A percentile compares a stretch with the other conserved stretches of the same genome.
These are phyloP conservation scores for Talaromyces sp. DNA, from an alignment of 2,329 filamentous ascomycete species.

Conservation along the genomic window DNA sequence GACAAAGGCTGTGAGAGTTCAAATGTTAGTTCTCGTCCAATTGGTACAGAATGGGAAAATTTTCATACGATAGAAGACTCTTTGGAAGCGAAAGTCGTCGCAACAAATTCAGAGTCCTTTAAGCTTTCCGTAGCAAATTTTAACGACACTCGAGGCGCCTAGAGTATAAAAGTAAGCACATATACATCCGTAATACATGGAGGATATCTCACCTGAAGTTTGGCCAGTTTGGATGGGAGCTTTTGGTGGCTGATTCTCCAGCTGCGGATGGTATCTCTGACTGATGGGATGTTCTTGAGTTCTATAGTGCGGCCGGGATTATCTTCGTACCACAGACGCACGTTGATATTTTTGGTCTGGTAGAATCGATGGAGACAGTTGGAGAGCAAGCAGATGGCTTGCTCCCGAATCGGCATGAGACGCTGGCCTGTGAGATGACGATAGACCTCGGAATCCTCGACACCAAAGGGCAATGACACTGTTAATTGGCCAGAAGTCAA, in stretches of 20 bases:
- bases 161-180: background rate
- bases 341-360: conserved; percentile 68
- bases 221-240: conserved; percentile 39
- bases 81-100: conserved; percentile 61
- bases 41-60: conserved; percentile 7
- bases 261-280: conserved; percentile 50
- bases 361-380: conserved; percentile 79
- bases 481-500: conserved; percentile 74
- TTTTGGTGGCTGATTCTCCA: conserved; percentile 68
- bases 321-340: conserved; percentile 80
- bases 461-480: conserved; percentile 79
- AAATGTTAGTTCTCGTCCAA: background rate
- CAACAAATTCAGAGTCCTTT: conserved; percentile 63
- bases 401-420: conserved; percentile 68
- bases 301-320: conserved; percentile 62
- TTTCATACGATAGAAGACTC: conserved; percentile 31
- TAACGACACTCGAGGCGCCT: conserved; percentile 26
- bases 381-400: conserved; percentile 71
- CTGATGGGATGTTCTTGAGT: conserved; percentile 51
- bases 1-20: conserved; percentile 40
- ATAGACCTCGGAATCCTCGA: conserved; percentile 74
- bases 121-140: conserved; percentile 56
- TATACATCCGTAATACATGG: background rate
- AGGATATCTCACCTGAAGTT: conserved; percentile 22
- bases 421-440: conserved; percentile 69